Evolutionary conservation across 306 rosid species (phyloP).

Genomic region (Cicer judaicum): DNA sequence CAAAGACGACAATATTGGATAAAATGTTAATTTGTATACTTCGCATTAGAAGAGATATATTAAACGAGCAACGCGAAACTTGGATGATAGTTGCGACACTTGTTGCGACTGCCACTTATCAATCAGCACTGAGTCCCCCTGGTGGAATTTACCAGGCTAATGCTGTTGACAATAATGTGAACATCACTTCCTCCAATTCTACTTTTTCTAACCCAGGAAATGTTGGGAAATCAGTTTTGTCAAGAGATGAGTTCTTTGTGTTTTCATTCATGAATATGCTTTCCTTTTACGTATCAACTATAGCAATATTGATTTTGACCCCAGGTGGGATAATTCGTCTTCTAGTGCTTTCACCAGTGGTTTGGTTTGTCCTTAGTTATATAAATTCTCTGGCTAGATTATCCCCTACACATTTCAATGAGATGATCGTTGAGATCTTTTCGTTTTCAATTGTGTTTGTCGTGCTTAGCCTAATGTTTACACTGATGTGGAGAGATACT

Average conservation of each 20-base stretch:
- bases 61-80: not conserved
- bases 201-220: not conserved
- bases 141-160: not conserved
- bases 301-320: not conserved
- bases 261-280: not conserved
- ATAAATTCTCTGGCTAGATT: not conserved
- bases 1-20: not conserved
- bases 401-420: not conserved
- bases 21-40: not conserved
- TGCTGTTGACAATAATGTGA: not conserved
- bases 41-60: not conserved
- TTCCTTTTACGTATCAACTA: not conserved
- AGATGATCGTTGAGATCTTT: not conserved
- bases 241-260: accelerated
- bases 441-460: not conserved
- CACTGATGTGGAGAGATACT: not conserved
- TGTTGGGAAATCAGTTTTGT: not conserved
- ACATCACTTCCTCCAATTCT: not conserved
- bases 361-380: not conserved
- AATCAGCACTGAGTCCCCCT: not conserved
- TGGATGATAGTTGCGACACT: not conserved
- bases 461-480: not conserved
- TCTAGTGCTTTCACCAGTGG: not conserved
- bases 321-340: not conserved
- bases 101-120: not conserved